Percentiles rank a stretch among this genome's conserved stretches.
phyloP scores from a whole-genome alignment of 192 early-diverging fungal genomes.

The Diversispora epigaea region DNA sequence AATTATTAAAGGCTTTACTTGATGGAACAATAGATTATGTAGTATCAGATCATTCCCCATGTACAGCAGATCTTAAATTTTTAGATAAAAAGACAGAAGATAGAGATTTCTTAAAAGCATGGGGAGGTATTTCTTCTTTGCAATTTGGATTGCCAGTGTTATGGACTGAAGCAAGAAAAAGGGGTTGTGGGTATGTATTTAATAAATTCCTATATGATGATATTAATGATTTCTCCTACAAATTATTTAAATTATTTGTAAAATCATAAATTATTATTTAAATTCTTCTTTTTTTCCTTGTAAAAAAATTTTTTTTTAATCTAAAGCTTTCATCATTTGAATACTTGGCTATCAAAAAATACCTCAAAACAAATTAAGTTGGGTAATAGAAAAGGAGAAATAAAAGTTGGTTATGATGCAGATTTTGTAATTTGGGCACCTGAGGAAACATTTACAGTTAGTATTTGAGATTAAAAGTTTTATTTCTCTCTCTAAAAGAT shows the following conservation, averaged over 20 bases:
- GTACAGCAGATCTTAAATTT: constrained; percentile 73
- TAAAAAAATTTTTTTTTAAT: neutral
- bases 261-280: neutral
- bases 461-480: neutral
- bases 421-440: constrained; percentile 81
- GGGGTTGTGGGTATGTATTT: constrained; percentile 54
- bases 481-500: neutral
- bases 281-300: neutral
- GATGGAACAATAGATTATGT: constrained; percentile 81
- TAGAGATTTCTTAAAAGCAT: constrained; percentile 76
- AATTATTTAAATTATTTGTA: too few relatives aligned
- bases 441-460: constrained; percentile 53
- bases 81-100: constrained; percentile 43
- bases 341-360: constrained; percentile 63
- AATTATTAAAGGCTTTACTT: constrained; percentile 50
- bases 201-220: neutral
- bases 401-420: constrained; percentile 68
- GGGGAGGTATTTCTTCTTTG: constrained; percentile 81
- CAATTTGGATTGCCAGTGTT: constrained; percentile 77
- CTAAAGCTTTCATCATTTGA: constrained; percentile 51
- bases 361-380: constrained; percentile 65
- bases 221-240: too few relatives aligned
- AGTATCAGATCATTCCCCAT: constrained; percentile 82
- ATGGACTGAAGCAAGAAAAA: constrained; percentile 73
- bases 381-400: constrained; percentile 64